Evolutionary conservation across 2,329 filamentous ascomycete genomes (phyloP), one percentile per base, ranked within the genome.

Genomic region (Aaosphaeria pasadenensis): DNA sequence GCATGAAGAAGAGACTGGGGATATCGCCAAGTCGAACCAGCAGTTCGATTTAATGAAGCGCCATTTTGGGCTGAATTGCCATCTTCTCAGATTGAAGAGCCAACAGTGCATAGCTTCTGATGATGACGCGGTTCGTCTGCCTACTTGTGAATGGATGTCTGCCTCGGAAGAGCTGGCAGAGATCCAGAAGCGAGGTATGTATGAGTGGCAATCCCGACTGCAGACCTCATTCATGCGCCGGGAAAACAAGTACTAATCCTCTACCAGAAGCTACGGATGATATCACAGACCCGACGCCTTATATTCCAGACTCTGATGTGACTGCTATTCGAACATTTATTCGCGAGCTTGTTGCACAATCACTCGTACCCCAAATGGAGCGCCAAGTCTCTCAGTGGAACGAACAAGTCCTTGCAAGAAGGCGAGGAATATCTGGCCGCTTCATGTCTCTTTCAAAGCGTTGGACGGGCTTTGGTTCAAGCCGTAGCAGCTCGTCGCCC

Each of bases 21-120:
- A 99, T 66, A 95, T 97, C 52, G 83, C 84, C 35, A 88, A 91
- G 71, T 95, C 91, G 9, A 92, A 92, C 70, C 83, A 85, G 13
- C 77, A 97, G 30, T 99, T 96, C 70, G 94, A 99, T 59, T 90
- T 96, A 70, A 99, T 99, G 95, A 99, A 97, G 72, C 85, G 94
- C n/a, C 90, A 96, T 71, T 89, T 99, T 55, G 94, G 94, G 1
- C 76, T 97, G 42, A 91, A 99, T 71, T 99, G 94, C 66, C 94
- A 99, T 71, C 78, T 99, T 7, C 77, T 99, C 32, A 80, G 95
- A 54, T 75, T 99, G 44, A 83, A 92, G 58, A 95, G 89, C 61
- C 87, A 84, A 35, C 88, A 91, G 64, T 92, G 90, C 68, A 86
- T 89, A 33, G 84, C 91, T 53, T 91, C 90, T 1, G 94, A 97